Evolutionary conservation across 441 rosid species (phyloP).

Genomic region (Breynia disticha): DNA sequence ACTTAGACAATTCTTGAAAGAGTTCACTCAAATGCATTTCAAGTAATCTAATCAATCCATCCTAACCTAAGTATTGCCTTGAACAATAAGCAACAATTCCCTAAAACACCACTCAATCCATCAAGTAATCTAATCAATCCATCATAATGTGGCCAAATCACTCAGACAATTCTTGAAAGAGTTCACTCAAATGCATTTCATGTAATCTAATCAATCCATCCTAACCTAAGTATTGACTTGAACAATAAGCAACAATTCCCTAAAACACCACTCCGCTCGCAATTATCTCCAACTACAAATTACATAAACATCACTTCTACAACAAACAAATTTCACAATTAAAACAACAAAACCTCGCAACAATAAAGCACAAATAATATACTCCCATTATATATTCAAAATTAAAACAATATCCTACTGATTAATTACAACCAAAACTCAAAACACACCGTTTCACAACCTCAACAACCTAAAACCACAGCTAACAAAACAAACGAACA

Average conservation of each 20-base stretch:
- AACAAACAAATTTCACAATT: neutral
- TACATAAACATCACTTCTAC: neutral
- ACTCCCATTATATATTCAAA: too few relatives aligned
- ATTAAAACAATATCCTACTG: too few relatives aligned
- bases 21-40: neutral
- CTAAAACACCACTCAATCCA: too few relatives aligned
- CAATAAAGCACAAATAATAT: neutral
- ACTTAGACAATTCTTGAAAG: neutral
- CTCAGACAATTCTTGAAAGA: neutral
- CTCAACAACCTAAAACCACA: neutral
- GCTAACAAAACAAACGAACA: constrained; percentile 1
- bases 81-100: neutral
- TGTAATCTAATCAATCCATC: neutral
- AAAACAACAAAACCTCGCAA: neutral
- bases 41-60: neutral
- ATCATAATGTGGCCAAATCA: neutral
- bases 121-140: too few relatives aligned
- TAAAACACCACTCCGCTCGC: neutral
- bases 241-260: neutral
- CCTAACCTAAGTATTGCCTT: neutral
- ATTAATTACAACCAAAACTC: too few relatives aligned
- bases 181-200: neutral
- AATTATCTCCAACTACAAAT: neutral
- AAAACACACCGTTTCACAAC: too few relatives aligned
- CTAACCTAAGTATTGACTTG: neutral